These are phyloP conservation scores for Ogataea neopini DNA, from an alignment of 805 yeast genomes.

Conservation along the genomic window DNA sequence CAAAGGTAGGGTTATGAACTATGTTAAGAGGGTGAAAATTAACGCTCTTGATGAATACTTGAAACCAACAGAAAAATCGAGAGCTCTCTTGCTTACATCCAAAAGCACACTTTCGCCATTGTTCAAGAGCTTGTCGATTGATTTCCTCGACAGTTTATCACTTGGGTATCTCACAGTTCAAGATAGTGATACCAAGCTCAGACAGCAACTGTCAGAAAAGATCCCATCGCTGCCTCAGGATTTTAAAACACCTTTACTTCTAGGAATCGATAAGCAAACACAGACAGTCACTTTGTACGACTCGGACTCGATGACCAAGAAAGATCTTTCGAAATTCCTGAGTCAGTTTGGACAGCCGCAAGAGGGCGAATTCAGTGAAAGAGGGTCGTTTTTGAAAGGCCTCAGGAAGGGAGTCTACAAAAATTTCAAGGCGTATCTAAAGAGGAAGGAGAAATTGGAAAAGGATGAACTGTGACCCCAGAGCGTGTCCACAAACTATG, in stretches of 20 bases:
- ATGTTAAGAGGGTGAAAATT: constrained; percentile 51
- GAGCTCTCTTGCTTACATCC: constrained; percentile 55
- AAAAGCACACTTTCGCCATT: constrained; percentile 52
- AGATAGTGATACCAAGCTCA: constrained; percentile 21
- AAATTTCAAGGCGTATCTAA: constrained; percentile 24
- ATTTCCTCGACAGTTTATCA: constrained; percentile 53
- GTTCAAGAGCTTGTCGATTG: constrained; percentile 68
- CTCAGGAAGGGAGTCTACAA: constrained; percentile 26
- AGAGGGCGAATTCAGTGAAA: constrained; percentile 38
- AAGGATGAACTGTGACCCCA: constrained; percentile 23
- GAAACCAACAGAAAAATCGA: constrained; percentile 27
- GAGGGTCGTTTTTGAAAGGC: constrained; percentile 25
- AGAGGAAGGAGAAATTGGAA: constrained; percentile 21
- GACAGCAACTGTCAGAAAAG: constrained; percentile 13
- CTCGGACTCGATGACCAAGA: constrained; percentile 35
- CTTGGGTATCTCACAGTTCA: constrained; percentile 45
- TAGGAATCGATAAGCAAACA: constrained; percentile 27
- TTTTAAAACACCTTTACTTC: constrained; percentile 25
- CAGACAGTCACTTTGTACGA: constrained; percentile 24
- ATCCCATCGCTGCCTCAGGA: constrained; percentile 21
- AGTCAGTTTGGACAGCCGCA: constrained; percentile 32
- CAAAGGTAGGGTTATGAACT: constrained; percentile 62
- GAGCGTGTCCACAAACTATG: too few species aligned
- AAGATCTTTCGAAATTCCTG: constrained; percentile 35
- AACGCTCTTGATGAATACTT: constrained; percentile 36